Evolutionary conservation across 2,329 filamentous ascomycete species (phyloP).

Genomic region (Colletotrichum aenigma): DNA sequence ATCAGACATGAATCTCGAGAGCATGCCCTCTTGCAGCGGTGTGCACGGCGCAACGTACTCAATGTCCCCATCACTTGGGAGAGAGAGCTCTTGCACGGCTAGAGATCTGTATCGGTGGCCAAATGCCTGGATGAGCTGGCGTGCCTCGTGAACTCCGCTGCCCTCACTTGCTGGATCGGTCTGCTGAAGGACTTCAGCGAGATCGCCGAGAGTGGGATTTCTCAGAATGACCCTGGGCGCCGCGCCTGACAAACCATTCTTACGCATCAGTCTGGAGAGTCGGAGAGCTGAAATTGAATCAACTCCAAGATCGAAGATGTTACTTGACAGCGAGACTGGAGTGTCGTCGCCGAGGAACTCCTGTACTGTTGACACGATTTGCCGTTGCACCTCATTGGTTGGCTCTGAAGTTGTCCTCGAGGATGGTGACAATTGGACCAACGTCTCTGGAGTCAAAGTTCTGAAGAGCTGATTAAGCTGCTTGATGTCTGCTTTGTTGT

Average conservation of each 20-base stretch:
- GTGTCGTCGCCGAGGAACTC: conserved; percentile 52
- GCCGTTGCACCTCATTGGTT: conserved; percentile 40
- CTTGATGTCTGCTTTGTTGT: conserved; percentile 87
- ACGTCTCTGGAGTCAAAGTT: conserved; percentile 59
- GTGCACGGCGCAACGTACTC: conserved; percentile 84
- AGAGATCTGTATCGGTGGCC: conserved; percentile 67
- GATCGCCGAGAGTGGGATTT: conserved; percentile 54
- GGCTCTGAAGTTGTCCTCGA: conserved; percentile 23
- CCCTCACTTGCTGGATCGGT: conserved; percentile 15
- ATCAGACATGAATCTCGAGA: conserved; percentile 68
- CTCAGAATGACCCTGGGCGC: conserved; percentile 72
- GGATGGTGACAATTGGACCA: conserved; percentile 58
- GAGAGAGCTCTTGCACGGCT: conserved; percentile 34
- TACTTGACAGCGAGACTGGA: conserved; percentile 59
- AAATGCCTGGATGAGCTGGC: conserved; percentile 67
- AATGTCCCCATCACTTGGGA: conserved; percentile 47
- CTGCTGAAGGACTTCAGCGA: conserved; percentile 42
- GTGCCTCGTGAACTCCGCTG: conserved; percentile 47
- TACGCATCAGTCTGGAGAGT: conserved; percentile 68
- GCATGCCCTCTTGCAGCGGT: conserved; percentile 84
- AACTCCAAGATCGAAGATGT: conserved; percentile 83
- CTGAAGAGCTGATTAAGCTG: conserved; percentile 70
- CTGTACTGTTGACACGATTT: conserved; percentile 59
- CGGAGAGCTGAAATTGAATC: conserved; percentile 86
- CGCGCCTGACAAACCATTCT: conserved; percentile 62